These are phyloP conservation scores for Rheum nobile DNA, from an alignment of 148 eudicot species.

Conservation along the genomic window DNA sequence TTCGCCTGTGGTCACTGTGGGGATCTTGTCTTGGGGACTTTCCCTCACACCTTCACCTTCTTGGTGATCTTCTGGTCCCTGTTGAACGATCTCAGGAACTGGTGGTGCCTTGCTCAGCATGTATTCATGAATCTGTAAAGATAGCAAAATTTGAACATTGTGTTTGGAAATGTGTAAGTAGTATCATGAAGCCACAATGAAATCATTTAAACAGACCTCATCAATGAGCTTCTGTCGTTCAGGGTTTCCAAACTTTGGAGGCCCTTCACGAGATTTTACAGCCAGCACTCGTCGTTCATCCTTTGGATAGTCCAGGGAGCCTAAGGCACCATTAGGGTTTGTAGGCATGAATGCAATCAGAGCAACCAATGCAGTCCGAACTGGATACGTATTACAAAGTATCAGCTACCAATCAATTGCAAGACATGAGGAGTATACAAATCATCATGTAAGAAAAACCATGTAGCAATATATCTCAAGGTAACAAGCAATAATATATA, in stretches of 20 bases:
- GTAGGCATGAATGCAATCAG: constrained; percentile 98
- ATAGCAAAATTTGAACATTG: background rate
- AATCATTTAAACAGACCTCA: constrained; percentile 43
- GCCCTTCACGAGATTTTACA: constrained; percentile 71
- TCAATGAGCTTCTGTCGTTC: constrained; percentile 91
- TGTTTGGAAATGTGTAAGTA: background rate
- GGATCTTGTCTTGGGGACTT: background rate
- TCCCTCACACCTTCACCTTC: background rate
- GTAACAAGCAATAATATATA: background rate
- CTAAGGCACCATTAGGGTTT: constrained; percentile 90
- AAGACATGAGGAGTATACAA: too few species aligned
- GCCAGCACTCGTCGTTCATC: constrained; percentile 81
- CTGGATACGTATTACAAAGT: constrained; percentile 27
- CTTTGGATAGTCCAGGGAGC: constrained; percentile 81
- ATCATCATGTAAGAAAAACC: too few species aligned
- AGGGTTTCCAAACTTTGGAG: constrained; percentile 71
- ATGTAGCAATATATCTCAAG: background rate
- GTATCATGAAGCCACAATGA: background rate
- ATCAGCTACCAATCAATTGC: background rate
- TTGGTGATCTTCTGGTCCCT: constrained; percentile 20
- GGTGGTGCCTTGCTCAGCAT: constrained; percentile 93
- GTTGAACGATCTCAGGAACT: constrained; percentile 40
- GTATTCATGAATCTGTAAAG: constrained; percentile 64
- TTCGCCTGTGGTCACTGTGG: constrained; percentile 13
- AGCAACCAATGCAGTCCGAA: constrained; percentile 92